phyloP scores from a whole-genome alignment of 805 yeast genomes.

The Torulaspora quercuum region DNA sequence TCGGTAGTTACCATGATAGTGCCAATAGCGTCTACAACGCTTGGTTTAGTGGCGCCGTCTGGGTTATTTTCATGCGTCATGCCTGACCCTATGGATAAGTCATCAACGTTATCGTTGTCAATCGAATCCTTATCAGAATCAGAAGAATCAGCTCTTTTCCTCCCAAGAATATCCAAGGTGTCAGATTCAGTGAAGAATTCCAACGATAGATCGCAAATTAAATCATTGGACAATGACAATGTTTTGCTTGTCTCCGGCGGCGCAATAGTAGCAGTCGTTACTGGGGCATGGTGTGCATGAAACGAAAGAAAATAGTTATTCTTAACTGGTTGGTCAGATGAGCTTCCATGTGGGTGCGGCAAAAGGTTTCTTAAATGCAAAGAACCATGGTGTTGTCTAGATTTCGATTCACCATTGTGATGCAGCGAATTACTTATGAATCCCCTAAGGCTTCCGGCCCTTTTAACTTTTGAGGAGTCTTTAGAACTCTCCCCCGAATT shows the following conservation, averaged over 20 bases:
- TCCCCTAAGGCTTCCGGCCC: conserved; percentile 7
- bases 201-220: conserved; percentile 59
- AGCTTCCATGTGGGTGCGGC: conserved; percentile 19
- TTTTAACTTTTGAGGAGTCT: conserved; percentile 2
- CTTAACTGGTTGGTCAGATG: conserved; percentile 34
- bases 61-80: not conserved
- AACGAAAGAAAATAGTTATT: conserved; percentile 64
- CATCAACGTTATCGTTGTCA: conserved; percentile 1
- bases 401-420: conserved; percentile 11
- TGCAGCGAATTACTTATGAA: conserved; percentile 8
- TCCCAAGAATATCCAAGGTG: conserved; percentile 10
- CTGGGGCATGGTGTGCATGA: conserved; percentile 71
- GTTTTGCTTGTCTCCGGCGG: conserved; percentile 64
- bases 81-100: too few relatives aligned
- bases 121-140: conserved; percentile 11
- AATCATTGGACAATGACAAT: conserved; percentile 71
- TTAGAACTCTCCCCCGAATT: conserved; percentile 1
- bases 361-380: conserved; percentile 33
- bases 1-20: conserved; percentile 73
- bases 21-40: conserved; percentile 37
- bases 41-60: conserved; percentile 15
- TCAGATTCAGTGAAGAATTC: conserved; percentile 25
- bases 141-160: conserved; percentile 7
- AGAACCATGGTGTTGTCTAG: conserved; percentile 12
- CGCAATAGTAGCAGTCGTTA: conserved; percentile 75